phyloP scores from a whole-genome alignment of 192 early-diverging fungal genomes.

The Coemansia aciculifera region DNA sequence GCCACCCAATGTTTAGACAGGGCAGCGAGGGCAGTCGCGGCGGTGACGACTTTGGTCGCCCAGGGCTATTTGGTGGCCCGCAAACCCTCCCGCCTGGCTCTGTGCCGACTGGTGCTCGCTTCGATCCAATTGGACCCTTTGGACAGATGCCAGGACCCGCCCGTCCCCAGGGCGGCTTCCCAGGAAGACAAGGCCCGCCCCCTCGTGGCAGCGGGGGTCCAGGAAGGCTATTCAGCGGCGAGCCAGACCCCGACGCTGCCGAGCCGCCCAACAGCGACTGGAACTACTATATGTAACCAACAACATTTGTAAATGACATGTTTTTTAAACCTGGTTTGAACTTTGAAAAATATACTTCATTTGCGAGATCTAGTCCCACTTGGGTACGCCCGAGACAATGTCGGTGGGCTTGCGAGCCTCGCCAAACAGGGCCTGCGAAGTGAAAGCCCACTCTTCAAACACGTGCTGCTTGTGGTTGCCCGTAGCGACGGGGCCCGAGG shows the following conservation, averaged over 20 bases:
- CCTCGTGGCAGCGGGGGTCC: constrained; percentile 12
- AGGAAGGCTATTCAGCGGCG: constrained; percentile 35
- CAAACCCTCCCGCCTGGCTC: constrained; percentile 66
- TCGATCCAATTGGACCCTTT: constrained; percentile 89
- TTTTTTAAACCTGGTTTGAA: constrained; percentile 2
- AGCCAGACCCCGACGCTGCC: constrained; percentile 36
- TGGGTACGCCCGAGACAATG: constrained; percentile 70
- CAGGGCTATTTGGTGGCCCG: constrained; percentile 59
- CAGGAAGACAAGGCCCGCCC: constrained; percentile 15
- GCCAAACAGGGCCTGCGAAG: constrained; percentile 72
- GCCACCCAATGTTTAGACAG: constrained; percentile 83
- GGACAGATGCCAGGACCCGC: constrained; percentile 37
- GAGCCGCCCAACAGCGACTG: constrained; percentile 36
- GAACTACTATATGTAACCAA: constrained; percentile 33
- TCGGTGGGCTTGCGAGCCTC: constrained; percentile 65
- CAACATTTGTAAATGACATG: background rate
- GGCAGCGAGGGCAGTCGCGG: constrained; percentile 23
- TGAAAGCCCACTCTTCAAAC: constrained; percentile 74
- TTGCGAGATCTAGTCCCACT: constrained; percentile 55
- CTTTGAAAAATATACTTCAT: background rate
- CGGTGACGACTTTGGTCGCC: constrained; percentile 15
- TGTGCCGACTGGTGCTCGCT: constrained; percentile 84
- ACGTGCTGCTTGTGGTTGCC: constrained; percentile 95
- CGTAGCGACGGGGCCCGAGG: constrained; percentile 86
- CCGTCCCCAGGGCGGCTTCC: constrained; percentile 11